These are phyloP conservation scores for Boletus reticulatus DNA, from an alignment of 768 basidiomycete genomes.

Conservation along the genomic window DNA sequence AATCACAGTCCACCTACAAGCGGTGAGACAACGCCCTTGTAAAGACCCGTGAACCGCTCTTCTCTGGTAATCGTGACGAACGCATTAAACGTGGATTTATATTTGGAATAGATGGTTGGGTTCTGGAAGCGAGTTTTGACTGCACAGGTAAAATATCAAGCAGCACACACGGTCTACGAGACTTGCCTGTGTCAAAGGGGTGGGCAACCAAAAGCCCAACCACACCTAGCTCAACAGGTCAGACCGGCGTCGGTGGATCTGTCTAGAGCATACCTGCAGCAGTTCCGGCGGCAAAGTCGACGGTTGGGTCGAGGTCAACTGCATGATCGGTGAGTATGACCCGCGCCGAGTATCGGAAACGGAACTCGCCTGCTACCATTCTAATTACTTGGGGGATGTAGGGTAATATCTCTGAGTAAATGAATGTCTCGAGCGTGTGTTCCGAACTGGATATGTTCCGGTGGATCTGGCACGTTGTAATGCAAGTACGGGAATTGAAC, in stretches of 20 bases:
- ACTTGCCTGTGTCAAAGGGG: conserved; percentile 70
- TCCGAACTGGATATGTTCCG: too few species aligned
- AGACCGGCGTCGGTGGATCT: neutral
- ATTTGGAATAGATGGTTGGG: conserved; percentile 52
- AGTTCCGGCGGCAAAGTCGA: conserved; percentile 82
- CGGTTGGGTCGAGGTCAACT: conserved; percentile 51
- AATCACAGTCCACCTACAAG: conserved; percentile 47
- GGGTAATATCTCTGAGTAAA: too few species aligned
- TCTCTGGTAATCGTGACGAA: conserved; percentile 66
- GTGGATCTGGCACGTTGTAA: too few species aligned
- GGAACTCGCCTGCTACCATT: conserved; percentile 24
- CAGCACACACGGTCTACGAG: neutral
- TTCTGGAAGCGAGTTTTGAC: conserved; percentile 84
- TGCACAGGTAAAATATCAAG: conserved; percentile 25
- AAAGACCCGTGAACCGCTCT: conserved; percentile 66
- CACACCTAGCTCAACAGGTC: conserved; percentile 40
- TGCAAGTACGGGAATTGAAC: too few species aligned
- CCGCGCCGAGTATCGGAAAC: neutral
- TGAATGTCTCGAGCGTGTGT: too few species aligned
- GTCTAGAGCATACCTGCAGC: conserved; percentile 44
- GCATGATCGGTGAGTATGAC: conserved; percentile 1
- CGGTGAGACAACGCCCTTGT: conserved; percentile 77
- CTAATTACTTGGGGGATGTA: neutral
- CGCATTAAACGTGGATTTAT: conserved; percentile 64
- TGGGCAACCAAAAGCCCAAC: conserved; percentile 68